phyloP scores from a whole-genome alignment of 163 green algal genomes.

The Coccomyxa subellipsoidea region DNA sequence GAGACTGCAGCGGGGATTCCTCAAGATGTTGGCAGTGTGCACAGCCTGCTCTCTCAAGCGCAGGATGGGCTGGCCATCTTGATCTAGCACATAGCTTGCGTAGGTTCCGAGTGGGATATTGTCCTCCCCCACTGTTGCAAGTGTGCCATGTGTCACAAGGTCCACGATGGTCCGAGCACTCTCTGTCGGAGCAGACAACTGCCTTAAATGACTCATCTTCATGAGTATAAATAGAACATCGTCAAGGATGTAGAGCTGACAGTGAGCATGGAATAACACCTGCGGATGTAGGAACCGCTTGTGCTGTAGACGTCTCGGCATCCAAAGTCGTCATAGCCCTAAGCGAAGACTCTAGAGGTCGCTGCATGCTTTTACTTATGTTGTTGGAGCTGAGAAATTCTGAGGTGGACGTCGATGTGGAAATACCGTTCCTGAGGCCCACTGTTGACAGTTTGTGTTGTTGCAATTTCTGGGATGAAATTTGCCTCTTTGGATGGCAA shows the following conservation, averaged over 20 bases:
- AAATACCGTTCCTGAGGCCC: background rate
- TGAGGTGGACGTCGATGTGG: background rate
- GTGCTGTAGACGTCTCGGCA: background rate
- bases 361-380: background rate
- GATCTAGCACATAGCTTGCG: conserved; percentile 75
- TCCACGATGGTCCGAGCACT: conserved; percentile 78
- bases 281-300: background rate
- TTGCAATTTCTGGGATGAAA: background rate
- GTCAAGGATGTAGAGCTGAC: background rate
- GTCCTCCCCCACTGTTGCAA: conserved; percentile 66
- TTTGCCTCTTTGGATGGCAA: background rate
- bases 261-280: background rate
- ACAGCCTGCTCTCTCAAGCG: conserved; percentile 56
- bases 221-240: background rate
- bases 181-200: conserved; percentile 47
- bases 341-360: background rate
- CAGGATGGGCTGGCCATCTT: conserved; percentile 67
- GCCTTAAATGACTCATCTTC: too few species aligned
- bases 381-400: background rate
- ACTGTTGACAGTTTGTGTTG: background rate
- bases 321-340: background rate
- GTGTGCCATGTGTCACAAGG: conserved; percentile 68
- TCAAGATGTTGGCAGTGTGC: conserved; percentile 68
- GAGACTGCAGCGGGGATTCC: conserved; percentile 61
- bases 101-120: conserved; percentile 76